A percentile compares a stretch with the other conserved stretches of the same genome.
phyloP scores from a whole-genome alignment of 2,329 filamentous ascomycete species.

The Fusarium albidum region DNA sequence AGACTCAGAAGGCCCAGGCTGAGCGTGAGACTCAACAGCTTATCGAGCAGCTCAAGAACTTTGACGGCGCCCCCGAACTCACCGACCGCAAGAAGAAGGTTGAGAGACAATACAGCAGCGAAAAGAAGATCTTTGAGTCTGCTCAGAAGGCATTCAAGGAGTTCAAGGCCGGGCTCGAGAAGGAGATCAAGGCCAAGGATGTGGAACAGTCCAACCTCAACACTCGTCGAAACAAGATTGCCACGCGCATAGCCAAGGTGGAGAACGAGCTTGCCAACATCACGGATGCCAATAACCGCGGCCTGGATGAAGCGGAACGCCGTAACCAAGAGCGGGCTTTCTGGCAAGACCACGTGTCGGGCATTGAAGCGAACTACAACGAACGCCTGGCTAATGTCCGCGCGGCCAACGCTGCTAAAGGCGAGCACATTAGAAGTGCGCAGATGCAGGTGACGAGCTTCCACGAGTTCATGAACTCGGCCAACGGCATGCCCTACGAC shows the following conservation, averaged over 20 bases:
- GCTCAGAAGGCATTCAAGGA: slow-evolving; percentile 62
- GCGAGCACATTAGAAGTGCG: slow-evolving; percentile 43
- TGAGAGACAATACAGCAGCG: slow-evolving; percentile 61
- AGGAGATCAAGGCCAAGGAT: slow-evolving; percentile 68
- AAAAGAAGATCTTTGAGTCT: slow-evolving; percentile 68
- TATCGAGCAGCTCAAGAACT: slow-evolving; percentile 65
- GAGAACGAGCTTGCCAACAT: slow-evolving; percentile 77
- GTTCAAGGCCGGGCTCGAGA: slow-evolving; percentile 69
- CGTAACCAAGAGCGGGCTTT: slow-evolving; percentile 59
- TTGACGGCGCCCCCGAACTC: slow-evolving; percentile 72
- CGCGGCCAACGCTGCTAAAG: slow-evolving; percentile 40
- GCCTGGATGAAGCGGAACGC: slow-evolving; percentile 69
- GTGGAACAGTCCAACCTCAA: slow-evolving; percentile 70
- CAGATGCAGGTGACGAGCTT: slow-evolving; percentile 46
- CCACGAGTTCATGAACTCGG: slow-evolving; percentile 44
- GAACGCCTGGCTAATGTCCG: slow-evolving; percentile 53
- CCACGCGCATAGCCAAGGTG: slow-evolving; percentile 74
- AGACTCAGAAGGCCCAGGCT: slow-evolving; percentile 74
- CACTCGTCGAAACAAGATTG: slow-evolving; percentile 77
- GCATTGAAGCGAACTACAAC: slow-evolving; percentile 56
- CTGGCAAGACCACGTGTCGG: slow-evolving; percentile 56
- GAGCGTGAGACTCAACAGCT: slow-evolving; percentile 65
- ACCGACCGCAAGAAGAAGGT: slow-evolving; percentile 62
- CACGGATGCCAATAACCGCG: slow-evolving; percentile 71
- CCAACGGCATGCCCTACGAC: slow-evolving; percentile 46